phyloP scores from a whole-genome alignment of 2,329 filamentous ascomycete genomes.

The Sclerotinia nivalis region DNA sequence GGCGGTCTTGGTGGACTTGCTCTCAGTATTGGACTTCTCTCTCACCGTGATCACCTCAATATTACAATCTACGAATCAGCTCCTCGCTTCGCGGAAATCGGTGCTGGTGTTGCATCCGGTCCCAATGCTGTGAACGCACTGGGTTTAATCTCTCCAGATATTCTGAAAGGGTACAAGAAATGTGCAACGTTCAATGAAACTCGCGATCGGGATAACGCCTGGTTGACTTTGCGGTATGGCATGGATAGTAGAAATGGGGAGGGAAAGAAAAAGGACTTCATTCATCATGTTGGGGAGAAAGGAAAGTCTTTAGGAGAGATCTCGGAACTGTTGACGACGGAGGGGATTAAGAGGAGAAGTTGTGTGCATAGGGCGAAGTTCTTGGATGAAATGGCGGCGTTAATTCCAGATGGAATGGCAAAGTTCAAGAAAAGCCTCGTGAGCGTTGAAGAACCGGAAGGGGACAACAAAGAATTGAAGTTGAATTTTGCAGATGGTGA shows the following conservation, averaged over 20 bases:
- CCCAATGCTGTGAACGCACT: constrained; percentile 29
- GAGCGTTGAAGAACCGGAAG: neutral
- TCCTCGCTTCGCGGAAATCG: constrained; percentile 30
- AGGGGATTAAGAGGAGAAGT: constrained; percentile 6
- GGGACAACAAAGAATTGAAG: neutral
- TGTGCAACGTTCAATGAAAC: constrained; percentile 30
- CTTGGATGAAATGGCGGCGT: constrained; percentile 15
- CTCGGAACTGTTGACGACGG: neutral
- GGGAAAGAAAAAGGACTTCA: neutral
- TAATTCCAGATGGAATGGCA: constrained; percentile 12
- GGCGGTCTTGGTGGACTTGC: constrained; percentile 34
- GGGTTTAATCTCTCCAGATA: constrained; percentile 27
- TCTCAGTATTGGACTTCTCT: constrained; percentile 29
- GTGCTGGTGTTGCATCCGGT: constrained; percentile 31
- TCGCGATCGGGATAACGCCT: constrained; percentile 31
- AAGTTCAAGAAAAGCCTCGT: constrained; percentile 13
- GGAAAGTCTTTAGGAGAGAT: neutral
- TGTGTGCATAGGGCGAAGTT: constrained; percentile 19
- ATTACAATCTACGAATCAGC: constrained; percentile 33
- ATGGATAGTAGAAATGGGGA: constrained; percentile 2
- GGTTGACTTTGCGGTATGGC: constrained; percentile 16
- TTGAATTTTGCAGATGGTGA: constrained; percentile 18
- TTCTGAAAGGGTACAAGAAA: constrained; percentile 27
- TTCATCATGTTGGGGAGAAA: constrained; percentile 1
- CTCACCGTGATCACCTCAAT: constrained; percentile 15